Evolutionary conservation across 345 rosid species (phyloP).

Genomic region (Erysimum cheiranthoides): DNA sequence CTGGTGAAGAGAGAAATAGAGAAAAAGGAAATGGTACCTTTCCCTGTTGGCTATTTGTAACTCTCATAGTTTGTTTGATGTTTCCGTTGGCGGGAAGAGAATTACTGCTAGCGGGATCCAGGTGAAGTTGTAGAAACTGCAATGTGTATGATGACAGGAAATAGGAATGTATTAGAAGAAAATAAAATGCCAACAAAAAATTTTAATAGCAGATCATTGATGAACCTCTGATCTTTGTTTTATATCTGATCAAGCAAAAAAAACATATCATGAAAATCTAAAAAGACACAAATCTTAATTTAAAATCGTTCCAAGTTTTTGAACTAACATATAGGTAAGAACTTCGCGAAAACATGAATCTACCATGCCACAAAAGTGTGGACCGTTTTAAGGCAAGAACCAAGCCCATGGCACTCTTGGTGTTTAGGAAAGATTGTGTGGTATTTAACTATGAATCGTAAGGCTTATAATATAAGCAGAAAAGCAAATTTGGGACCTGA

Average conservation of each 20-base stretch:
- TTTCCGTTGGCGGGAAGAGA: slow-evolving; percentile 68
- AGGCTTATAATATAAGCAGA: slow-evolving; percentile 12
- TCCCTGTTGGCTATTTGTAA: slow-evolving; percentile 89
- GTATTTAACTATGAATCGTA: not conserved
- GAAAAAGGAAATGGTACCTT: slow-evolving; percentile 59
- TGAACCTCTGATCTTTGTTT: not conserved
- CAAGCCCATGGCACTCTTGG: not conserved
- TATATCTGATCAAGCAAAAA: not conserved
- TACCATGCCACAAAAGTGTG: slow-evolving; percentile 2
- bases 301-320: not conserved
- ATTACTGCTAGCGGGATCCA: slow-evolving; percentile 86
- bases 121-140: slow-evolving; percentile 93
- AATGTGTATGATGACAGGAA: slow-evolving; percentile 28
- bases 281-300: not conserved
- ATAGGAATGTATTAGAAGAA: slow-evolving; percentile 12
- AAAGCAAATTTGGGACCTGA: slow-evolving; percentile 44
- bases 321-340: not conserved
- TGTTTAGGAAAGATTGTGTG: not conserved
- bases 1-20: not conserved
- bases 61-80: slow-evolving; percentile 71
- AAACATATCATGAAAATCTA: not conserved
- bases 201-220: not conserved
- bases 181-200: not conserved
- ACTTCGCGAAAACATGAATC: not conserved
- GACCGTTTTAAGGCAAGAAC: not conserved